phyloP scores from a whole-genome alignment of 495 filamentous ascomycete genomes.

The Penicillium paxilli region DNA sequence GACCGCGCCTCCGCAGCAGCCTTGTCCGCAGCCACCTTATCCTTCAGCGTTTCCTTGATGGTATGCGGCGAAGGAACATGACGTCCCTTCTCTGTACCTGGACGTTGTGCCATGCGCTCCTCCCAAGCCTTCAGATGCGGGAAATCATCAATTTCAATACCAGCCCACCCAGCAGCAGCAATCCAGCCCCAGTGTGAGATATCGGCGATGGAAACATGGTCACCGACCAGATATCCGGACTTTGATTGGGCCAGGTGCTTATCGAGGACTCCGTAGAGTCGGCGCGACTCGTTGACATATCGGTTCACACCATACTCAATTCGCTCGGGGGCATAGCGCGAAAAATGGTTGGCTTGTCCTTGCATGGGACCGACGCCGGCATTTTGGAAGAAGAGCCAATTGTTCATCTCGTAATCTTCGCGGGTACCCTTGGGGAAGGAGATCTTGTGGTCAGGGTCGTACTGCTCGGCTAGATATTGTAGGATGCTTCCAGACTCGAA shows the following conservation, averaged over 20 bases:
- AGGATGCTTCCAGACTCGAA: conserved; percentile 88
- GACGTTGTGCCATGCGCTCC: conserved; percentile 61
- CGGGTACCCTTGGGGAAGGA: conserved; percentile 72
- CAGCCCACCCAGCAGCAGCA: conserved; percentile 62
- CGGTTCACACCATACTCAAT: conserved; percentile 84
- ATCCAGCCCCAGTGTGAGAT: conserved; percentile 82
- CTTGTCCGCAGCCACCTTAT: conserved; percentile 56
- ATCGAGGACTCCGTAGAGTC: conserved; percentile 80
- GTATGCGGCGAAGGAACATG: conserved; percentile 71
- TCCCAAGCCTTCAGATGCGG: conserved; percentile 77
- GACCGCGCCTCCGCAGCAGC: conserved; percentile 41
- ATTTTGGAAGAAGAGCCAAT: conserved; percentile 74
- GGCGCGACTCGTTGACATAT: conserved; percentile 77
- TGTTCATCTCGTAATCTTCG: conserved; percentile 77
- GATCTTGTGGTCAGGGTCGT: conserved; percentile 83
- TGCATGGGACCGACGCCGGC: conserved; percentile 92
- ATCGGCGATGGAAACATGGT: conserved; percentile 81
- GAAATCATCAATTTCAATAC: conserved; percentile 75
- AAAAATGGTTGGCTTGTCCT: conserved; percentile 90
- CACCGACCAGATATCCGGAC: conserved; percentile 75
- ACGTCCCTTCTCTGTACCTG: conserved; percentile 72
- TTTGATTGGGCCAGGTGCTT: conserved; percentile 62
- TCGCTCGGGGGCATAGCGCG: conserved; percentile 80
- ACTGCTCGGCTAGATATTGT: conserved; percentile 79
- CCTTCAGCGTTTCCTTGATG: conserved; percentile 59